Evolutionary conservation across 2,329 filamentous ascomycete genomes (phyloP).

Genomic region (Atkinsonella hypoxylon): DNA sequence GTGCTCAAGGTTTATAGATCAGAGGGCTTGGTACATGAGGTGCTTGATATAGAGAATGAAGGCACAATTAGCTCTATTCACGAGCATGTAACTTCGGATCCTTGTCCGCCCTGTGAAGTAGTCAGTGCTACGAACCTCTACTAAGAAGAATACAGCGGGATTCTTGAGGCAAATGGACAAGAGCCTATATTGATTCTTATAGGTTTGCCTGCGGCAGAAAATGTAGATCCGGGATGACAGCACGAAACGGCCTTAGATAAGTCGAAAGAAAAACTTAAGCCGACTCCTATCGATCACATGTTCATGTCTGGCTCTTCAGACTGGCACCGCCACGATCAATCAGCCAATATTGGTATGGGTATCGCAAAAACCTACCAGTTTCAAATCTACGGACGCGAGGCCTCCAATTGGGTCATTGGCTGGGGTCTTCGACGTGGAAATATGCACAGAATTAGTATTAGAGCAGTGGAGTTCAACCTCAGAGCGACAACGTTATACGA

Average conservation of each 20-base stretch:
- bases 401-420: constrained; percentile 32
- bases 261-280: not conserved
- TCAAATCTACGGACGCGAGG: constrained; percentile 33
- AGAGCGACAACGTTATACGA: constrained; percentile 30
- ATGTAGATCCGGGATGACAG: not conserved
- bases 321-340: not conserved
- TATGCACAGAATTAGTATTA: constrained; percentile 30
- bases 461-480: constrained; percentile 28
- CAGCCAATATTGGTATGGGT: constrained; percentile 20
- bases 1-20: not conserved
- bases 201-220: not conserved
- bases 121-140: not conserved
- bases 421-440: constrained; percentile 33
- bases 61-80: not conserved
- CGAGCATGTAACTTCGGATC: not conserved
- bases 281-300: constrained; percentile 6
- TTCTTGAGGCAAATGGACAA: not conserved
- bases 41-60: not conserved
- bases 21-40: not conserved
- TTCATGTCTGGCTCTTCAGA: not conserved
- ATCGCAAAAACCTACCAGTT: constrained; percentile 23
- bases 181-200: not conserved
- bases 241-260: not conserved
- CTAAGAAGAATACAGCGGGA: not conserved
- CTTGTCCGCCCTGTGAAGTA: not conserved